Conservation (phyloP, 345 rosid species). For the Noccaea bulbosa region DNA sequence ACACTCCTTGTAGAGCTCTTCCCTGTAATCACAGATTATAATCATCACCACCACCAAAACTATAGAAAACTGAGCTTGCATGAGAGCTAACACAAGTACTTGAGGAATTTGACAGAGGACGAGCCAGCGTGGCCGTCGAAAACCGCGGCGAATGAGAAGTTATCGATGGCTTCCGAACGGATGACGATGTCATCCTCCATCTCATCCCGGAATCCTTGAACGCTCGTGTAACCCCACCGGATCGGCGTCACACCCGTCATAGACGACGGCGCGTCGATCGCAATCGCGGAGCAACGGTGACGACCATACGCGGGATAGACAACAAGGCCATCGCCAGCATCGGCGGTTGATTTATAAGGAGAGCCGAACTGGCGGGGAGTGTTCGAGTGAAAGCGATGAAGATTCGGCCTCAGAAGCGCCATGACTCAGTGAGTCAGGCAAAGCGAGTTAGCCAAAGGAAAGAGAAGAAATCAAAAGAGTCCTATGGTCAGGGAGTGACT, state of each 20-base stretch:
- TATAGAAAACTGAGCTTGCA: slow-evolving; percentile 1
- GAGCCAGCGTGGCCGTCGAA: slow-evolving; percentile 92
- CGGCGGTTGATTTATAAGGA: background rate
- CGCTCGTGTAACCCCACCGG: slow-evolving; percentile 71
- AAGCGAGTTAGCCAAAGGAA: slow-evolving; percentile 24
- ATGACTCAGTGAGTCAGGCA: slow-evolving; percentile 56
- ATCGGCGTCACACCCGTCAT: slow-evolving; percentile 58
- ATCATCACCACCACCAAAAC: slow-evolving; percentile 7
- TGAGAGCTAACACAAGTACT: slow-evolving; percentile 45
- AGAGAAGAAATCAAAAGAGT: background rate
- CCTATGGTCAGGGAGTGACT: slow-evolving; percentile 24
- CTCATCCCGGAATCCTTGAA: slow-evolving; percentile 88
- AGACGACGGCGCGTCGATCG: slow-evolving; percentile 79
- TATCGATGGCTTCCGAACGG: slow-evolving; percentile 73
- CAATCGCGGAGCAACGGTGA: slow-evolving; percentile 74
- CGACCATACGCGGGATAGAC: slow-evolving; percentile 39
- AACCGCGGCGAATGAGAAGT: slow-evolving; percentile 87
- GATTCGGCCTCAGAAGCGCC: slow-evolving; percentile 68
- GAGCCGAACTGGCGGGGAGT: slow-evolving; percentile 37
- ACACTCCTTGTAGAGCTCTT: slow-evolving; percentile 86
- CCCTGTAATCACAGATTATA: slow-evolving; percentile 53
- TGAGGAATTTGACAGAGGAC: slow-evolving; percentile 75
- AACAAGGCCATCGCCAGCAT: slow-evolving; percentile 30
- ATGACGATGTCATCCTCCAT: slow-evolving; percentile 83
- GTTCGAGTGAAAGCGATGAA: slow-evolving; percentile 59